phyloP scores from a whole-genome alignment of 2,329 filamentous ascomycete species.

The Apiospora arundinis region DNA sequence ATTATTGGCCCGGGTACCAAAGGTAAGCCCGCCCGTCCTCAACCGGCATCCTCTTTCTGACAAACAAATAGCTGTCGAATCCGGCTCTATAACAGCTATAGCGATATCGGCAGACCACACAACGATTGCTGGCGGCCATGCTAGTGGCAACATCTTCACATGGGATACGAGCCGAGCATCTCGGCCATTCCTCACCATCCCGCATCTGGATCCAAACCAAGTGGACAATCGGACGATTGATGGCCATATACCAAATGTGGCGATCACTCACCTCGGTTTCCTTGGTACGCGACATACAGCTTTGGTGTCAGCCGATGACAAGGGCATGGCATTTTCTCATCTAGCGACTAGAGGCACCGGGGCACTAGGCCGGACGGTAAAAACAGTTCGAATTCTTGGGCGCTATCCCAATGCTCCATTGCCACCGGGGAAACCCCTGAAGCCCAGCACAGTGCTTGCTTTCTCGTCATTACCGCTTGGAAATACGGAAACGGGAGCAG shows the following conservation, averaged over 20 bases:
- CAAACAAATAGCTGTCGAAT: constrained; percentile 75
- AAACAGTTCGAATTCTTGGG: constrained; percentile 88
- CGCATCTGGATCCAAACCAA: constrained; percentile 72
- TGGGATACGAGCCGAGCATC: constrained; percentile 90
- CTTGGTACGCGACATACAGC: constrained; percentile 92
- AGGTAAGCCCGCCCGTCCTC: constrained; percentile 57
- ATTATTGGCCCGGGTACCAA: constrained; percentile 95
- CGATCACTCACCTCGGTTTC: constrained; percentile 92
- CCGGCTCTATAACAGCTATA: constrained; percentile 83
- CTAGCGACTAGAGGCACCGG: constrained; percentile 91
- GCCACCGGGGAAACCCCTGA: constrained; percentile 71
- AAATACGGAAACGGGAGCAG: constrained; percentile 90
- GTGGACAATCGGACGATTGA: constrained; percentile 72
- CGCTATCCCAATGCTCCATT: constrained; percentile 79
- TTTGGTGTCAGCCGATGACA: constrained; percentile 91
- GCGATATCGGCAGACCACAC: constrained; percentile 94
- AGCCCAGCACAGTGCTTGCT: constrained; percentile 92
- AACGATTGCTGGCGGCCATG: constrained; percentile 89
- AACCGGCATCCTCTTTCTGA: constrained; percentile 36
- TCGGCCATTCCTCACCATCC: constrained; percentile 86
- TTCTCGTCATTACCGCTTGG: constrained; percentile 90
- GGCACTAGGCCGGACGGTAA: constrained; percentile 82
- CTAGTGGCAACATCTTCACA: constrained; percentile 90
- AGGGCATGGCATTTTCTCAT: constrained; percentile 98
- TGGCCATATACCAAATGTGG: constrained; percentile 79